These are phyloP conservation scores for Aschersonia sp. DNA, from an alignment of 2,329 filamentous ascomycete species.

Conservation along the genomic window DNA sequence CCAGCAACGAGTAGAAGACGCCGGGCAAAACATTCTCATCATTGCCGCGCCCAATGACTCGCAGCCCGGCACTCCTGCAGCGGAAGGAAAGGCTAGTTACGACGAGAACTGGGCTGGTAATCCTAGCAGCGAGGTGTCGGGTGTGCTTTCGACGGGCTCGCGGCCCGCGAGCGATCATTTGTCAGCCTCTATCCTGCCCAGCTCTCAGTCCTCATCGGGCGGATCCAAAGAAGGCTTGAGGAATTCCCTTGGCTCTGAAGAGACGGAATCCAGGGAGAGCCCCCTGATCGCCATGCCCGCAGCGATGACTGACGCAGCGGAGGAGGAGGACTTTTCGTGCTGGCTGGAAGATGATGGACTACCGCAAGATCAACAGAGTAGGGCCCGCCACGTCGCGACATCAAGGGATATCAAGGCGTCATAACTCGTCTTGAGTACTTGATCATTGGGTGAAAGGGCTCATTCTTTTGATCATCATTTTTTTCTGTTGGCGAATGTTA, in stretches of 20 bases:
- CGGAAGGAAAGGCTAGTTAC: slow-evolving; percentile 15
- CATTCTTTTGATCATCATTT: too few species aligned
- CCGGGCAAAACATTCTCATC: slow-evolving; percentile 42
- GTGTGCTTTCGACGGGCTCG: background rate
- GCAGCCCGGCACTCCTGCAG: slow-evolving; percentile 36
- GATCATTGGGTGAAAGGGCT: too few species aligned
- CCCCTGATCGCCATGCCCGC: slow-evolving; percentile 7
- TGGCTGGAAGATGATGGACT: slow-evolving; percentile 12
- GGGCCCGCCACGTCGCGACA: background rate
- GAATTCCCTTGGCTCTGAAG: background rate
- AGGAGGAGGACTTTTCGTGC: slow-evolving; percentile 12
- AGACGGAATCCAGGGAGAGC: slow-evolving; percentile 1
- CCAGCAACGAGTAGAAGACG: slow-evolving; percentile 18
- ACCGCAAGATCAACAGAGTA: background rate
- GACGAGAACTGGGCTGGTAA: slow-evolving; percentile 7
- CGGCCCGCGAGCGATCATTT: slow-evolving; percentile 4
- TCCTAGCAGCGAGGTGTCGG: background rate
- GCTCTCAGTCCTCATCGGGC: background rate
- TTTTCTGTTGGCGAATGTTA: too few species aligned
- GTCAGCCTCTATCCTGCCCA: background rate
- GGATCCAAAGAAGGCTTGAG: background rate
- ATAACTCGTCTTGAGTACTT: background rate
- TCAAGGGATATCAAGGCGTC: background rate
- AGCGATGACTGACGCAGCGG: slow-evolving; percentile 5
- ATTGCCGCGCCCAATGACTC: slow-evolving; percentile 53